Percentiles rank a stretch among this genome's conserved stretches.
These are phyloP conservation scores for Podaxis sp. DNA, from an alignment of 768 basidiomycete species.

Conservation along the genomic window DNA sequence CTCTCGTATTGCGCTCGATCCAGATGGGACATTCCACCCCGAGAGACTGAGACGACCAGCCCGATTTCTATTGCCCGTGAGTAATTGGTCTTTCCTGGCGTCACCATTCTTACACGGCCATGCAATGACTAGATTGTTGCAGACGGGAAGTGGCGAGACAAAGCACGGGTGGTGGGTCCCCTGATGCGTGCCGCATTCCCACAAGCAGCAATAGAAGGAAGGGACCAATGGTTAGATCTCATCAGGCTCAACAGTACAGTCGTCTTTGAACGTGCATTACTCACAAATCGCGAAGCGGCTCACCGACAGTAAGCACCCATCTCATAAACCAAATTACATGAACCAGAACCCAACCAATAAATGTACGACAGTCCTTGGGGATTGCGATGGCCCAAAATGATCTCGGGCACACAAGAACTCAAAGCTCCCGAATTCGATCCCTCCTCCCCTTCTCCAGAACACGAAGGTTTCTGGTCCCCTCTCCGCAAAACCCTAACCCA, in stretches of 20 bases:
- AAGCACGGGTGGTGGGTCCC: constrained; percentile 58
- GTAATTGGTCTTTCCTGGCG: background rate
- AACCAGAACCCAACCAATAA: background rate
- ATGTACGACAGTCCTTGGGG: constrained; percentile 24
- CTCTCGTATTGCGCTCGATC: constrained; percentile 25
- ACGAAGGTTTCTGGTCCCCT: constrained; percentile 34
- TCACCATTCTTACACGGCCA: constrained; percentile 6
- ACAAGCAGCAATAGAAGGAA: constrained; percentile 51
- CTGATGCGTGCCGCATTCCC: constrained; percentile 70
- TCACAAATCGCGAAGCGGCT: constrained; percentile 64
- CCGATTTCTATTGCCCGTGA: constrained; percentile 32
- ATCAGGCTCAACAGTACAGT: constrained; percentile 43
- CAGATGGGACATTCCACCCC: constrained; percentile 14
- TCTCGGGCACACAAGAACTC: constrained; percentile 33
- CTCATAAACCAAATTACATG: background rate
- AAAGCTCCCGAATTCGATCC: constrained; percentile 18
- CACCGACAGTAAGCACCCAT: constrained; percentile 39
- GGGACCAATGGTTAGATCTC: constrained; percentile 65
- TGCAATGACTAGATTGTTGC: constrained; percentile 20
- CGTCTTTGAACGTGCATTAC: constrained; percentile 59
- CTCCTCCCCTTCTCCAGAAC: background rate
- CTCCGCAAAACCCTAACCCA: constrained; percentile 30
- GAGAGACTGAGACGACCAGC: constrained; percentile 24
- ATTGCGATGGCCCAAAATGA: constrained; percentile 34
- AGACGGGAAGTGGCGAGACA: constrained; percentile 56